These are phyloP conservation scores for Collybia mongolica DNA, from an alignment of 768 basidiomycete species.

Conservation along the genomic window DNA sequence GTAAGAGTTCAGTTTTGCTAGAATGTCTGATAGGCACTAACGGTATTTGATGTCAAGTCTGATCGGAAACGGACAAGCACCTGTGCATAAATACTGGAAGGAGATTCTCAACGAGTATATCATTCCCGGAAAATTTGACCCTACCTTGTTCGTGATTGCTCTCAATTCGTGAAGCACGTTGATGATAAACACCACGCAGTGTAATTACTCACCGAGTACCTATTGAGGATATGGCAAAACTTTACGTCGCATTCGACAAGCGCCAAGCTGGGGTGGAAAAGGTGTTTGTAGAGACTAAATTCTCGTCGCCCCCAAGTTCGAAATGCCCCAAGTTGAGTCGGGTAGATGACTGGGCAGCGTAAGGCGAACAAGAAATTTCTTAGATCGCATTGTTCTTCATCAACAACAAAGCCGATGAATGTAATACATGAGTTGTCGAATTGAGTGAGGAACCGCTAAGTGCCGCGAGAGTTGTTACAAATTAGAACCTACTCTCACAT, in stretches of 20 bases:
- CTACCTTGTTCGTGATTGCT: slow-evolving; percentile 46
- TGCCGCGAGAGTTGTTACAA: no score
- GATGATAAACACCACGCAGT: slow-evolving; percentile 18
- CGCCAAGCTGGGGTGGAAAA: slow-evolving; percentile 58
- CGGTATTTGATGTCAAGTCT: slow-evolving; percentile 26
- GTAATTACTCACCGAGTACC: slow-evolving; percentile 58
- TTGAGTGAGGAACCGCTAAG: no score
- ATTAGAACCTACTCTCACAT: no score
- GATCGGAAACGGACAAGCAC: slow-evolving; percentile 75
- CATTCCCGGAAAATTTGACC: slow-evolving; percentile 62
- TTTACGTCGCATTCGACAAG: slow-evolving; percentile 66
- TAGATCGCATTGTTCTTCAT: no score
- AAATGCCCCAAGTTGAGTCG: slow-evolving; percentile 53
- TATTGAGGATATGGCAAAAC: slow-evolving; percentile 63
- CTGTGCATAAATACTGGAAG: slow-evolving; percentile 73
- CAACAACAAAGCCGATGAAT: no score
- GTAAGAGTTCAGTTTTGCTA: slow-evolving; percentile 9
- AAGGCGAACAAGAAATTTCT: background rate
- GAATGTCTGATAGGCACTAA: background rate
- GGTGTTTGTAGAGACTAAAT: slow-evolving; percentile 74
- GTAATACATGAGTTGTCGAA: no score
- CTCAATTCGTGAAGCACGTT: background rate
- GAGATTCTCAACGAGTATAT: slow-evolving; percentile 67
- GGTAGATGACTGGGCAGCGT: slow-evolving; percentile 45
- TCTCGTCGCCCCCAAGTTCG: slow-evolving; percentile 38